A percentile compares a stretch with the other conserved stretches of the same genome.
Evolutionary conservation across 2,329 filamentous ascomycete genomes (phyloP).

Genomic region (Mycosphaerelloides madeirae): DNA sequence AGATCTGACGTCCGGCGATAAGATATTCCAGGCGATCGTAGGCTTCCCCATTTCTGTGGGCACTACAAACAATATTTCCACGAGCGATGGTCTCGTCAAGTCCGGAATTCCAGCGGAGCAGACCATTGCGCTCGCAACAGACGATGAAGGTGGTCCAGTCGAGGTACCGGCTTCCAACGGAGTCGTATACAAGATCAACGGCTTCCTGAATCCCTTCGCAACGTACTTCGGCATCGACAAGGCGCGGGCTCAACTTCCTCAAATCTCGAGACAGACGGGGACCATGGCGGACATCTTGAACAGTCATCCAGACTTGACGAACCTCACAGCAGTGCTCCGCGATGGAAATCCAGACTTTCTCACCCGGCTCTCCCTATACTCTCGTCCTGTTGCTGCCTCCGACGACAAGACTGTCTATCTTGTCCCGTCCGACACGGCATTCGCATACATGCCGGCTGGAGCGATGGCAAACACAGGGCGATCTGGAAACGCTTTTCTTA

Average conservation of each 20-base stretch:
- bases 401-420: constrained; percentile 8
- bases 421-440: constrained; percentile 13
- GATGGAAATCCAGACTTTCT: constrained; percentile 10
- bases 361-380: constrained; percentile 8
- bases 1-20: background rate
- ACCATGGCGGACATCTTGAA: constrained; percentile 10
- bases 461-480: constrained; percentile 4
- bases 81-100: constrained; percentile 8
- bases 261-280: constrained; percentile 2
- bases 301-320: constrained; percentile 3
- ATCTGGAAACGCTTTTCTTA: constrained; percentile 8
- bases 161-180: constrained; percentile 13
- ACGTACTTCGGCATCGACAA: constrained; percentile 14
- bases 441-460: constrained; percentile 7
- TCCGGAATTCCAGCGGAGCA: background rate
- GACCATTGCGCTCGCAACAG: background rate
- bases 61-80: constrained; percentile 5
- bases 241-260: background rate
- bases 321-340: constrained; percentile 1
- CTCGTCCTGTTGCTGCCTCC: background rate
- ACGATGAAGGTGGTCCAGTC: background rate
- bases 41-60: constrained; percentile 10
- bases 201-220: constrained; percentile 5
- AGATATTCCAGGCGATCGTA: constrained; percentile 5
- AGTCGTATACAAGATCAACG: constrained; percentile 12